These are phyloP conservation scores for Liquidambar formosana DNA, from an alignment of 164 flowering plant genomes.

Conservation along the genomic window DNA sequence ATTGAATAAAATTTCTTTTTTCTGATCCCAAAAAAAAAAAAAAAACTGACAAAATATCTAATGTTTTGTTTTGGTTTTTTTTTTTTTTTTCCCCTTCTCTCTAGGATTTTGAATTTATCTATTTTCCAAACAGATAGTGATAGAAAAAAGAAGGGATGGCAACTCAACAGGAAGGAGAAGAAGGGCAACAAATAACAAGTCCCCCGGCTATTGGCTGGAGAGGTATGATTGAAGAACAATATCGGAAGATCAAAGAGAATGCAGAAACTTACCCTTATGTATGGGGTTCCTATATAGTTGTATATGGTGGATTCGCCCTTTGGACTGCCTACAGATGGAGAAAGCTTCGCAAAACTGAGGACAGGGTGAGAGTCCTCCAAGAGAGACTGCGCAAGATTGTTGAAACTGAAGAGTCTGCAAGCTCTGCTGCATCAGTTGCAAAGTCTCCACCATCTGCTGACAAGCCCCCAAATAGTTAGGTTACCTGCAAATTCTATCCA, in stretches of 20 bases:
- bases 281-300: conserved; percentile 85
- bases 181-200: conserved; percentile 18
- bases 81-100: too few species aligned
- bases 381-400: conserved; percentile 56
- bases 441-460: conserved; percentile 20
- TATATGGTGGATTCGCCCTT: conserved; percentile 71
- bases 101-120: background rate
- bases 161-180: conserved; percentile 16
- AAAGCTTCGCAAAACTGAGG: conserved; percentile 79
- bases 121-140: background rate
- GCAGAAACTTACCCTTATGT: conserved; percentile 88
- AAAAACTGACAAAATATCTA: too few species aligned
- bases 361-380: conserved; percentile 70
- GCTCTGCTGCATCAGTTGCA: conserved; percentile 19
- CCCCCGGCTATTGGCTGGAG: conserved; percentile 26
- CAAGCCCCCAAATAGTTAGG: conserved; percentile 13
- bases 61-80: too few species aligned
- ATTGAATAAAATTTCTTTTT: too few species aligned
- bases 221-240: conserved; percentile 43
- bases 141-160: conserved; percentile 16
- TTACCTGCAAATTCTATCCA: background rate
- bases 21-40: too few species aligned
- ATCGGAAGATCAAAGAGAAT: conserved; percentile 53
- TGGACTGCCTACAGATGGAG: conserved; percentile 81
- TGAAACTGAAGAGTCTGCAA: conserved; percentile 50